Evolutionary conservation across 371 early-diverging fungal species (phyloP), one percentile per base, ranked within the genome.

Genomic region (Rhizopus microsporus): DNA sequence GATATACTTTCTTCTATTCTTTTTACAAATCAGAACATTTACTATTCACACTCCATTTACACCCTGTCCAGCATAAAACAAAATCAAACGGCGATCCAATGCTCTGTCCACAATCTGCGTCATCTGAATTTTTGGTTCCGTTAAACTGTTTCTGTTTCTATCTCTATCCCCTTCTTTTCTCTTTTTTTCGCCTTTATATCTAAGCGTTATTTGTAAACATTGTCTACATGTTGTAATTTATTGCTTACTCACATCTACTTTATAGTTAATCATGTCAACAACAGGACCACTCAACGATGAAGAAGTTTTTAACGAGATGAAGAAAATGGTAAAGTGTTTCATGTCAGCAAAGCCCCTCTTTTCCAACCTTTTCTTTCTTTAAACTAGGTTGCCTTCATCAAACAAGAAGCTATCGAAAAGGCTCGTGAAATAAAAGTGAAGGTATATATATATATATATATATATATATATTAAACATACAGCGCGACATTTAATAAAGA

Each of bases 391-490:
- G 88, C 92, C 37, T 98, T 98, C 81, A 97, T 98, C 82, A 93
- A 91, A 73, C 97, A 97, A 76, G 99, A 98, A 77, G 98, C 99
- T 13, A 72, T 92, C 29, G 98, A 98, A 72, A 98, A 98, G 80
- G 97, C 97, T 29, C 85, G 94, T 50, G 99, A 98, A 75, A 95
- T 97, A 72, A 93, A 95, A 78, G 94, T 96, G 79, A 98, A 97
- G 88, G 93, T 88, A 74, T 46, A 50, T 51, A 15, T 15, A 15
- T 38, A 34, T 4, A 7, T n/a, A n/a, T n/a, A n/a, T n/a, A n/a
- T n/a, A n/a, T n/a, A n/a, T n/a, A n/a, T 51, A 15, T 15, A 15
- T 38, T 31, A 17, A 45, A 15, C 46, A 29, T 42, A 30, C 6
- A 17, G 30, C 35, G 34, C 47, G 54, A 56, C 47, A n/a, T 15